phyloP scores from a whole-genome alignment of 768 basidiomycete species.

The Leccinum variicolor region DNA sequence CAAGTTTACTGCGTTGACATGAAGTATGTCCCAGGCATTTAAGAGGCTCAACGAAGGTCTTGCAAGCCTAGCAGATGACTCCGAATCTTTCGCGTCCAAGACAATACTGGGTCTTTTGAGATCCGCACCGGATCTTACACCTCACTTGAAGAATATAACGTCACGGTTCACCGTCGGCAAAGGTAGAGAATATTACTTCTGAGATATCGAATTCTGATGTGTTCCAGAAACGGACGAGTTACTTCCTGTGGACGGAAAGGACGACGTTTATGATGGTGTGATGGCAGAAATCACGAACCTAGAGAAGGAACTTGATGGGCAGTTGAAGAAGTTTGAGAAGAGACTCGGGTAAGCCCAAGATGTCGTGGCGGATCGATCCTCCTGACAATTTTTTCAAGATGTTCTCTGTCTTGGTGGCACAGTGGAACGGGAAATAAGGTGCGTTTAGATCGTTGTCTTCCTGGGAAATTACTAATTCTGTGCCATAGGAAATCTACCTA shows the following conservation, averaged over 20 bases:
- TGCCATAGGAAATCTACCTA: slow-evolving; percentile 82
- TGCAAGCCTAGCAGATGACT: slow-evolving; percentile 53
- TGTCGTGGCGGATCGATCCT: slow-evolving; percentile 7
- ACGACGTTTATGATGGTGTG: slow-evolving; percentile 79
- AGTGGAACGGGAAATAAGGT: slow-evolving; percentile 84
- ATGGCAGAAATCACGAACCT: slow-evolving; percentile 65
- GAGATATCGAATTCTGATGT: slow-evolving; percentile 20
- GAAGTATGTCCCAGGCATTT: slow-evolving; percentile 57
- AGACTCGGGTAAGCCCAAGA: slow-evolving; percentile 52
- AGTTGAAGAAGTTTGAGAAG: slow-evolving; percentile 63
- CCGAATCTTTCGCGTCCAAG: slow-evolving; percentile 73
- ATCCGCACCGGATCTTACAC: slow-evolving; percentile 74
- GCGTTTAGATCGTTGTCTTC: neutral
- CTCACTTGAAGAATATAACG: slow-evolving; percentile 70
- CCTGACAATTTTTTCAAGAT: slow-evolving; percentile 35
- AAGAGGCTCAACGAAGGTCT: slow-evolving; percentile 69
- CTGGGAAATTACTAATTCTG: neutral
- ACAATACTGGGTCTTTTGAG: slow-evolving; percentile 74
- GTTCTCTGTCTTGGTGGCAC: slow-evolving; percentile 62
- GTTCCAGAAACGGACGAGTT: slow-evolving; percentile 62
- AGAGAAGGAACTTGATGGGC: slow-evolving; percentile 68
- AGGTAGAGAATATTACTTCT: slow-evolving; percentile 37
- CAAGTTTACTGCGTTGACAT: slow-evolving; percentile 1
- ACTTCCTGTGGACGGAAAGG: slow-evolving; percentile 80
- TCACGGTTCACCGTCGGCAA: slow-evolving; percentile 61